Base-by-base conservation (phyloP, 23 red algal genomes). In the Chondrus crispus region DNA sequence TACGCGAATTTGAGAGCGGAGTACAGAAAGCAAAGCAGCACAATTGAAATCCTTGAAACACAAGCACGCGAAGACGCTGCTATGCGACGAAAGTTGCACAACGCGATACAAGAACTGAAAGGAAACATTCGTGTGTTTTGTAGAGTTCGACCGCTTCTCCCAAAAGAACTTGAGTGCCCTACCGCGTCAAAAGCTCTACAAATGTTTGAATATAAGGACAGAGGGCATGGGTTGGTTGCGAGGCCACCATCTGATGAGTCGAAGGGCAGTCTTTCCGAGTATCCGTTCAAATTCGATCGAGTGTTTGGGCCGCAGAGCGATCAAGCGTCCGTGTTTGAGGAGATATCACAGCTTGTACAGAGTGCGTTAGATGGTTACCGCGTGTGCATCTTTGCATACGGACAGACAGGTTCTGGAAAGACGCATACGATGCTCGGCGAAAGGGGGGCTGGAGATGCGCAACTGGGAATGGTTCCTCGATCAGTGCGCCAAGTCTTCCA, bases 81-180 rank as follows among this genome's bases (percentile, higher is more conserved):
- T 7, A 62, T 75, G 46, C 90, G 94, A 10, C 63, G 95, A 44
- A 53, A 82, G 29, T 82, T 99, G 3, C 94, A 96, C 87, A 99
- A 99, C 72, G 52, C 82, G 73, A 93, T 99, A 22, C 97, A 99
- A 41, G 97, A 99, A 55, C 88, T 99, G 46, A 99, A 99, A 85
- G 97, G 97, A n/a, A 99, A 99, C 64, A 96, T 99, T 53, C 94
- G 97, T 30, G 97, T 99, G 28, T 99, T 99, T 62, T 99, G 97
- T 88, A 82, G 97, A 49, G 80, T 99, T 47, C 94, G 97, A 28
- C 97, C 97, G 20, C 51, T 83, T 60, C 52, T 99, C n/a, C 39
- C 14, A 12, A 84, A 84, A 58, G 79, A 84, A 16, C 28, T 12
- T 2, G 29, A 68, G 2, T 7, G 20, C 43, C 10, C 43, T 41